Conservation (phyloP, 1,284 basidiomycete species). For the Gomphus bonarii region DNA sequence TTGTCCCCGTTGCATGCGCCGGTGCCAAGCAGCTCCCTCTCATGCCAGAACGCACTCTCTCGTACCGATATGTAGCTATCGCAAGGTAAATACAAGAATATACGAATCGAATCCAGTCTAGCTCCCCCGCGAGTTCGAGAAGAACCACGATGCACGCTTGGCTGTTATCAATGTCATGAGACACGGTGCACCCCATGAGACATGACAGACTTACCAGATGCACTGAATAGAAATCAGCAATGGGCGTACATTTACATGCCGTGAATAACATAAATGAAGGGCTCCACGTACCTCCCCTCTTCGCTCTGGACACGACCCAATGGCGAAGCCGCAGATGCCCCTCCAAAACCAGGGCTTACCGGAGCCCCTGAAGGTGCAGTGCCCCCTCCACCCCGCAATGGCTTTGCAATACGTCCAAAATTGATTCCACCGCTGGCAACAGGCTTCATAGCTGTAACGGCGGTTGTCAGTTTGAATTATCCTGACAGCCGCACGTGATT, state of each 20-base stretch:
- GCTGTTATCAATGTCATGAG: conserved; percentile 30
- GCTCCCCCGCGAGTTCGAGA: conserved; percentile 25
- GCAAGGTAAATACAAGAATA: conserved; percentile 6
- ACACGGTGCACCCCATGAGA: not conserved
- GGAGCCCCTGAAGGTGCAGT: conserved; percentile 31
- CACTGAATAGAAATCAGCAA: conserved; percentile 16
- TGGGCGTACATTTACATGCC: conserved; percentile 6
- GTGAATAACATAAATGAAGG: conserved; percentile 17
- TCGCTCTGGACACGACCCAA: conserved; percentile 67
- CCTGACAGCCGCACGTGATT: conserved; percentile 3
- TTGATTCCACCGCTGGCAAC: conserved; percentile 58
- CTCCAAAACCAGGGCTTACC: conserved; percentile 33
- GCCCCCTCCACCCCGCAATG: conserved; percentile 85
- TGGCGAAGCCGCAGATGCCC: conserved; percentile 43
- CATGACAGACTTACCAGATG: conserved; percentile 27
- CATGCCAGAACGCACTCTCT: not conserved
- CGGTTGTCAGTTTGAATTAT: conserved; percentile 4
- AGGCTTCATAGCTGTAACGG: conserved; percentile 61
- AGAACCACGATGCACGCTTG: conserved; percentile 84
- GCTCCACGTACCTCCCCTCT: conserved; percentile 55
- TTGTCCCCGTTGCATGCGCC: conserved; percentile 3
- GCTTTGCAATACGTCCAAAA: conserved; percentile 95
- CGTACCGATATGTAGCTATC: too few species aligned
- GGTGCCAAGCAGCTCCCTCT: not conserved
- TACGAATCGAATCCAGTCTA: not conserved